These are phyloP conservation scores for Tolypocladium nubicola DNA, from an alignment of 2,329 filamentous ascomycete genomes.

Conservation along the genomic window DNA sequence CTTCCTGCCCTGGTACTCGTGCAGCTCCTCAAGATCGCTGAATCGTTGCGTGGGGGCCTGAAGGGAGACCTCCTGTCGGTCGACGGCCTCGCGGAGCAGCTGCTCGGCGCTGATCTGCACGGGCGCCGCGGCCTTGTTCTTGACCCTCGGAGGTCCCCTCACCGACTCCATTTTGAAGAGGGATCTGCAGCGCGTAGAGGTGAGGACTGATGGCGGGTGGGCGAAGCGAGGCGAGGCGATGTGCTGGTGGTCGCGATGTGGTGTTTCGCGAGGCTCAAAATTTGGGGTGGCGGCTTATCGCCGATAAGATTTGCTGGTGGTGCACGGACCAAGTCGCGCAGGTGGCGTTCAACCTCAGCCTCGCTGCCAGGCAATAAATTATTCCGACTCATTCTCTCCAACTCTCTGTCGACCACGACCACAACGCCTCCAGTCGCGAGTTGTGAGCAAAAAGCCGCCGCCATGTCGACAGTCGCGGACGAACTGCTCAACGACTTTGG, in stretches of 20 bases:
- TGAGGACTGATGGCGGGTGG: not conserved
- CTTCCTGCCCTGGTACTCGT: slow-evolving; percentile 94
- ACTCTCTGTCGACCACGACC: not conserved
- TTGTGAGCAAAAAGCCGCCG: slow-evolving; percentile 7
- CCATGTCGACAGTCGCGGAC: slow-evolving; percentile 84
- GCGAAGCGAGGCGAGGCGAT: not conserved
- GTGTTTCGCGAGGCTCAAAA: slow-evolving; percentile 12
- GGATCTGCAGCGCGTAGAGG: not conserved
- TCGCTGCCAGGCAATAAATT: not conserved
- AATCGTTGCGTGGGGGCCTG: slow-evolving; percentile 92
- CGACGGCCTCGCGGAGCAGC: slow-evolving; percentile 91
- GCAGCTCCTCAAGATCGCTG: slow-evolving; percentile 91
- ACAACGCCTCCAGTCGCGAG: not conserved
- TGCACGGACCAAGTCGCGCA: not conserved
- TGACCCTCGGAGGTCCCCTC: slow-evolving; percentile 88
- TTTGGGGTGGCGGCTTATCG: slow-evolving; percentile 4
- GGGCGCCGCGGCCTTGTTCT: slow-evolving; percentile 93
- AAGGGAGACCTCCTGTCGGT: slow-evolving; percentile 80
- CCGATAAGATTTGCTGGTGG: not conserved
- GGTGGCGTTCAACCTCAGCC: not conserved
- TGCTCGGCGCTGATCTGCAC: slow-evolving; percentile 94
- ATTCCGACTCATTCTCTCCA: not conserved
- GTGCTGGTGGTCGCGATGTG: slow-evolving; percentile 1
- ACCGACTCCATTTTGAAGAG: slow-evolving; percentile 69
- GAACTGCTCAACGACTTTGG: slow-evolving; percentile 71